These are phyloP conservation scores for Cyanodermella asteris DNA, from an alignment of 2,329 filamentous ascomycete species.

Conservation along the genomic window DNA sequence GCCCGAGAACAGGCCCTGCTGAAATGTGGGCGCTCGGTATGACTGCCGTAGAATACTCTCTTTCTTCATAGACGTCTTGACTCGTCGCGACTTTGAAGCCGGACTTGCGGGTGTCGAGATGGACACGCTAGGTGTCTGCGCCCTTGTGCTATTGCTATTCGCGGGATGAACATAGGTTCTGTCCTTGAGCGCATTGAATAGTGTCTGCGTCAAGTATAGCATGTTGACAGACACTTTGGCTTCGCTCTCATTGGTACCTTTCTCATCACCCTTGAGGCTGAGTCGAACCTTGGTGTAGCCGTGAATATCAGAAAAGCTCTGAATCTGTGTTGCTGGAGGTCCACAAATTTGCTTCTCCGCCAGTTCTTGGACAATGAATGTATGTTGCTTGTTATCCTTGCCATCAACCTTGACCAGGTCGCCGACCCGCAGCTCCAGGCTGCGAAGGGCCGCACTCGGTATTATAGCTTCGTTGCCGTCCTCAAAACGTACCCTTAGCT, in stretches of 20 bases:
- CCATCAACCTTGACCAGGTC: constrained; percentile 26
- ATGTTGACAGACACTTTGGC: constrained; percentile 21
- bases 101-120: constrained; percentile 24
- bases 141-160: constrained; percentile 8
- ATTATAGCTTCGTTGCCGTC: constrained; percentile 20
- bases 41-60: constrained; percentile 3
- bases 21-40: constrained; percentile 4
- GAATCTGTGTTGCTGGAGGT: constrained; percentile 4
- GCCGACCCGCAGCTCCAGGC: constrained; percentile 21
- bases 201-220: constrained; percentile 23
- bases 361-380: constrained; percentile 21
- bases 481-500: constrained; percentile 24
- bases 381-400: constrained; percentile 19
- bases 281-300: constrained; percentile 22
- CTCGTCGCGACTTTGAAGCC: constrained; percentile 25
- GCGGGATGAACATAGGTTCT: constrained; percentile 15
- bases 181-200: constrained; percentile 24
- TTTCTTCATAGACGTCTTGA: constrained; percentile 5
- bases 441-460: constrained; percentile 18
- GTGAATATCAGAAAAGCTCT: constrained; percentile 14
- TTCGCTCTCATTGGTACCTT: constrained; percentile 10
- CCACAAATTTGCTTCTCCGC: constrained; percentile 14
- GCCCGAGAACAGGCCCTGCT: constrained; percentile 39
- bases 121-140: constrained; percentile 17
- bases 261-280: constrained; percentile 15